Base-by-base conservation (phyloP, 75 land plant genomes). In the Adiantum capillusveneris region DNA sequence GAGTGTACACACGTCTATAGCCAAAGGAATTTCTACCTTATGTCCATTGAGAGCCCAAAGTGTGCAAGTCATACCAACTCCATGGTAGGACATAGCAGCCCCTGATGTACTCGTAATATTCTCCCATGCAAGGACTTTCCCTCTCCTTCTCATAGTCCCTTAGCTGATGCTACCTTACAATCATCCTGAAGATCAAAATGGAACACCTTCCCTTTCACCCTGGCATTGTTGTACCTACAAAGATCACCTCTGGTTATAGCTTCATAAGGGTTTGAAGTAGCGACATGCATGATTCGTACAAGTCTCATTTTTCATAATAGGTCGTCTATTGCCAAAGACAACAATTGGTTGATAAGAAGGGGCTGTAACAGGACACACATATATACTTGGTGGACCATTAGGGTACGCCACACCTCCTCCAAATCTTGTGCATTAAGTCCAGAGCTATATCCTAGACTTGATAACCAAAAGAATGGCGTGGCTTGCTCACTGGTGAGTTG, bases 101-200 rank as follows among this genome's bases (percentile, higher is more conserved):
- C n/a, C n/a, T n/a, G n/a, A n/a, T n/a, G n/a, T n/a, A n/a, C n/a
- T n/a, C n/a, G n/a, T n/a, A n/a, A n/a, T n/a, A n/a, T n/a, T n/a
- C n/a, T n/a, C n/a, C n/a, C n/a, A n/a, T n/a, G n/a, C n/a, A n/a
- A n/a, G n/a, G n/a, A n/a, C n/a, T n/a, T n/a, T n/a, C n/a, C n/a
- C n/a, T n/a, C n/a, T n/a, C n/a, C n/a, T n/a, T n/a, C n/a, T n/a
- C n/a, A n/a, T n/a, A n/a, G n/a, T n/a, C n/a, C n/a, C n/a, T n/a
- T n/a, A n/a, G n/a, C n/a, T n/a, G n/a, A n/a, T n/a, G n/a, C n/a
- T n/a, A n/a, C n/a, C n/a, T n/a, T n/a, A n/a, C n/a, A n/a, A n/a
- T n/a, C 80, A 68, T 94, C 98, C 51, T 90, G 78, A 31, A 94
- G 87, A 75, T 94, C 98, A 75, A 90, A 94, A 43, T 81, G 79